Evolutionary conservation across 495 filamentous ascomycete genomes (phyloP), one percentile per base, ranked within the genome.

Genomic region (Apodospora peruviana): DNA sequence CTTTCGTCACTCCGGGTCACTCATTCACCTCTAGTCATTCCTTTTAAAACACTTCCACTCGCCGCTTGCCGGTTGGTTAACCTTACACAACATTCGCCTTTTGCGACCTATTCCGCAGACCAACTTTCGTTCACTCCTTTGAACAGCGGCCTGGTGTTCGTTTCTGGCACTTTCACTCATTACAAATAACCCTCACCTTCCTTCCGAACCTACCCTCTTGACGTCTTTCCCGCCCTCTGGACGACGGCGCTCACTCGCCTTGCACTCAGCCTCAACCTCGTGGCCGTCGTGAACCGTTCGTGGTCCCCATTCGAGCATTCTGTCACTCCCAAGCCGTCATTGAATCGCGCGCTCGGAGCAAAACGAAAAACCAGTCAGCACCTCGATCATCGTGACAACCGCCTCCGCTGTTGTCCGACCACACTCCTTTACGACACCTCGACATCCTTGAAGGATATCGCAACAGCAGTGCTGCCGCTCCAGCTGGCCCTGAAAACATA

Each of bases 401-500:
- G 53, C 43, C 55, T 47, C 47, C 57, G 50, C 50, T 58, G 43
- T 46, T 68, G 62, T 70, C 55, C 43, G 45, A 66, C 64, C 51
- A 52, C 54, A 43, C 60, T 43, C 51, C 4, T 37, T 56, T 22
- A 59, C 55, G 49, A 62, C 44, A 48, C 58, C 35, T 40, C 53
- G 35, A 51, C 40, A 56, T 66, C 63, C 65, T 68, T 62, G 65
- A 66, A 54, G 63, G 65, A 63, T 60, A 32, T 55, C 53, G 40
- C 39, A 47, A 47, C 61, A 66, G 63, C 65, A 57, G 63, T 52
- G 63, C 63, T 68, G 58, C 55, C 55, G 27, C 36, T 14, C 39
- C 57, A 66, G 63, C 59, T 64, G 65, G 67, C 55, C 57, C 68
- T 67, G 70, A 66, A 48, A 48, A 51, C 40, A 52, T 48, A 50